A percentile compares a stretch with the other conserved stretches of the same genome.
Conservation (phyloP, 2,329 filamentous ascomycete genomes). For the Diplodia intermedia region DNA sequence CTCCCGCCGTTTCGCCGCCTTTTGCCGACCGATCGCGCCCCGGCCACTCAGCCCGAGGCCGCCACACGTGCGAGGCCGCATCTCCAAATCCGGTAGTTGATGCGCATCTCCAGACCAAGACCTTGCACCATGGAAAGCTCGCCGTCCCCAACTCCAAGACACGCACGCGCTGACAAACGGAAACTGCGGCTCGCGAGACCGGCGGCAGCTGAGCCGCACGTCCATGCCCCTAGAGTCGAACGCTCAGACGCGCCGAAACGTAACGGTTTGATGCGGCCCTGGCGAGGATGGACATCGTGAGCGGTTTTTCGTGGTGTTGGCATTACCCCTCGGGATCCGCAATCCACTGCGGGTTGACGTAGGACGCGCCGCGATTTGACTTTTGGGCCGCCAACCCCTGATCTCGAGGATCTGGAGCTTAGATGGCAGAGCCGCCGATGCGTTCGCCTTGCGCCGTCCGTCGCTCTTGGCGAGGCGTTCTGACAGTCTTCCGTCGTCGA, state of each 20-base stretch:
- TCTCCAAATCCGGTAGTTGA: background rate
- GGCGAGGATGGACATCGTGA: constrained; percentile 15
- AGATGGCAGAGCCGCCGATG: constrained; percentile 17
- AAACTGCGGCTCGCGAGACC: background rate
- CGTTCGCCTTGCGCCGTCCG: background rate
- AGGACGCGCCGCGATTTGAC: background rate
- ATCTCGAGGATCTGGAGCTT: constrained; percentile 18
- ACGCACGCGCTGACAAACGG: constrained; percentile 8
- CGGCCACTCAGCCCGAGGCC: background rate
- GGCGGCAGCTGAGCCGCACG: too few species aligned
- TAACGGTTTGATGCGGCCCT: background rate
- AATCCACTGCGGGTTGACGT: constrained; percentile 17
- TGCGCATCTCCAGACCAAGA: background rate
- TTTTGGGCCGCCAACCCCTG: constrained; percentile 1
- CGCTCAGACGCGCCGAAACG: background rate
- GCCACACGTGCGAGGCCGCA: background rate
- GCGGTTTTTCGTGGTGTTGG: constrained; percentile 28
- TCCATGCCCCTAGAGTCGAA: background rate
- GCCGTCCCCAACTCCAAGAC: background rate
- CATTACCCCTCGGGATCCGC: constrained; percentile 25
- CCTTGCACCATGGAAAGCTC: background rate
- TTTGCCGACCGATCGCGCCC: constrained; percentile 5
- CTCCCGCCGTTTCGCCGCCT: background rate
- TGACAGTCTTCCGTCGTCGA: background rate
- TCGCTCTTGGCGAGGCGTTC: background rate